These are phyloP conservation scores for Prunus fruticosa DNA, from an alignment of 306 rosid genomes.

Conservation along the genomic window DNA sequence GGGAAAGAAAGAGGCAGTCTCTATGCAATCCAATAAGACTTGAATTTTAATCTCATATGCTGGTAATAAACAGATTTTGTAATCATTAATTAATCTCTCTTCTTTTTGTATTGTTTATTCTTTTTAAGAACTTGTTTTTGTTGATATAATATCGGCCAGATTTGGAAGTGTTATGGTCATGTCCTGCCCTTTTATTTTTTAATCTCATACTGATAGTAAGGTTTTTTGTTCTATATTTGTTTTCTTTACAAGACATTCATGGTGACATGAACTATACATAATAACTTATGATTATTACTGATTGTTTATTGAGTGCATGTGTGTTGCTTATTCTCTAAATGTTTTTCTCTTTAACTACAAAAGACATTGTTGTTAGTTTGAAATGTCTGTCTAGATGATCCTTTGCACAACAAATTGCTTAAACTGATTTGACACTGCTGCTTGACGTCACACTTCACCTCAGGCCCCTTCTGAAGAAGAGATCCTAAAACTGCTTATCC, in stretches of 20 bases:
- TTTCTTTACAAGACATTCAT: neutral
- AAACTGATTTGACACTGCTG: neutral
- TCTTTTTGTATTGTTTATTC: neutral
- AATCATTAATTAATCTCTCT: neutral
- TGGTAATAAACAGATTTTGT: neutral
- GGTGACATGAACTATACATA: neutral
- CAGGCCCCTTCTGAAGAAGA: conserved; percentile 62
- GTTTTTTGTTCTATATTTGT: neutral
- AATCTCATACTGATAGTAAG: neutral
- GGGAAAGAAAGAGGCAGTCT: neutral
- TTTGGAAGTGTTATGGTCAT: neutral
- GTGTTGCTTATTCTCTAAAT: neutral
- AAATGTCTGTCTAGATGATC: neutral
- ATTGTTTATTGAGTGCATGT: neutral
- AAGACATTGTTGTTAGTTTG: neutral
- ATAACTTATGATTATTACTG: neutral
- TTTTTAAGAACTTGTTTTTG: neutral
- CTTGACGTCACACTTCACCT: conserved; percentile 12
- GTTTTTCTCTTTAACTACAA: neutral
- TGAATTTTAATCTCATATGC: neutral
- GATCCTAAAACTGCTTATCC: conserved; percentile 49
- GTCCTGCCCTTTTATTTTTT: neutral
- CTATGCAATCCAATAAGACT: neutral
- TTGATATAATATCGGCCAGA: neutral
- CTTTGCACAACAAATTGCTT: neutral